Evolutionary conservation across 257 asterid genomes (phyloP).

Genomic region (Solanum megistacrolobum): DNA sequence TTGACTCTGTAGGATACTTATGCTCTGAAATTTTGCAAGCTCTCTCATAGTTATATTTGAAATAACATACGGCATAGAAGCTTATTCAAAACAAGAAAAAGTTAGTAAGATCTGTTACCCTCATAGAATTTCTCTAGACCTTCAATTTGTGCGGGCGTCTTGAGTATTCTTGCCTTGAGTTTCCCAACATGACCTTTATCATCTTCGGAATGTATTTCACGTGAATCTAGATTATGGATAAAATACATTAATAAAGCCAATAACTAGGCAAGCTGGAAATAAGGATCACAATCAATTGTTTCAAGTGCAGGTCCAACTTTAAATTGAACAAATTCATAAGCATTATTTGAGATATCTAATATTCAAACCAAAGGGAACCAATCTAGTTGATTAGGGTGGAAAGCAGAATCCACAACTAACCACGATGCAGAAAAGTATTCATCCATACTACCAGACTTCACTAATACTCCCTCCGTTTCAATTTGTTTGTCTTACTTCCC

Average conservation of each 20-base stretch:
- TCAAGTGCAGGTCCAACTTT: background rate
- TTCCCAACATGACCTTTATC: slow-evolving; percentile 52
- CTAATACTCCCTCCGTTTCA: background rate
- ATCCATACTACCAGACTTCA: background rate
- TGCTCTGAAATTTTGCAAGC: slow-evolving; percentile 43
- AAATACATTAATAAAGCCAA: background rate
- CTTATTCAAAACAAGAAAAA: background rate
- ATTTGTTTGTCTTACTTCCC: background rate
- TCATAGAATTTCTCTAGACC: slow-evolving; percentile 59
- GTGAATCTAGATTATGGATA: slow-evolving; percentile 18
- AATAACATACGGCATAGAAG: background rate
- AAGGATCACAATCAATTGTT: background rate
- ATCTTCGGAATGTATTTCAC: slow-evolving; percentile 53
- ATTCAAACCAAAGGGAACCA: background rate
- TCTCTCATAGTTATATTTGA: background rate
- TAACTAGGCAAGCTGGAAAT: background rate
- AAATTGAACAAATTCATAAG: background rate
- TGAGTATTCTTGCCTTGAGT: slow-evolving; percentile 57
- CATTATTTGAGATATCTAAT: background rate
- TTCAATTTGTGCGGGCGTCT: slow-evolving; percentile 53
- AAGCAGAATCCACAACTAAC: background rate
- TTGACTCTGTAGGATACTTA: slow-evolving; percentile 67
- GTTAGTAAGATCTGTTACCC: slow-evolving; percentile 29
- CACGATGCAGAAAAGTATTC: background rate
- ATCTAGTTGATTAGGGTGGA: background rate